phyloP scores from a whole-genome alignment of 2,329 filamentous ascomycete species.

The Trichoderma sp. region DNA sequence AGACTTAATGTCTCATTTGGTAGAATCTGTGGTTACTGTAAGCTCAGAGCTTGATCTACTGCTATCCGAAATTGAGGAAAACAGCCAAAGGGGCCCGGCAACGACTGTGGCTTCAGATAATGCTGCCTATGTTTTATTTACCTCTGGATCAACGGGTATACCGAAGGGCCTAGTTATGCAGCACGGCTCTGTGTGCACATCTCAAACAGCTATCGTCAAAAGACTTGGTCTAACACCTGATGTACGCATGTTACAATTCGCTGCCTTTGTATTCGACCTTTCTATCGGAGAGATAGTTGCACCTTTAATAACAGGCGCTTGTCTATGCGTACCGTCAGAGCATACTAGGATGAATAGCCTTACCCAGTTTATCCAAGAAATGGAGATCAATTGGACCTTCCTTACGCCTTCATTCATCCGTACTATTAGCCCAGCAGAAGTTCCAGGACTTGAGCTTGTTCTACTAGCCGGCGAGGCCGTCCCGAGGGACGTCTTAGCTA shows the following conservation, averaged over 20 bases:
- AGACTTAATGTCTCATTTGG: neutral
- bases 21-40: slow-evolving; percentile 4
- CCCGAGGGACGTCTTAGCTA: slow-evolving; percentile 14
- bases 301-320: slow-evolving; percentile 8
- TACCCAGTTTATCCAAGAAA: slow-evolving; percentile 7
- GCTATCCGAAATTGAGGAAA: neutral
- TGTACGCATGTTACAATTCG: slow-evolving; percentile 19
- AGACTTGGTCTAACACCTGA: neutral
- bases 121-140: slow-evolving; percentile 27
- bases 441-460: slow-evolving; percentile 17
- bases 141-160: slow-evolving; percentile 27
- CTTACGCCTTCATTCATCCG: slow-evolving; percentile 16
- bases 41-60: neutral
- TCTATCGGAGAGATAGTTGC: slow-evolving; percentile 15
- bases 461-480: slow-evolving; percentile 21
- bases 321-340: slow-evolving; percentile 14
- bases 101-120: slow-evolving; percentile 7
- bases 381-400: slow-evolving; percentile 14
- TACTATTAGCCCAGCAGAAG: neutral
- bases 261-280: slow-evolving; percentile 16
- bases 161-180: slow-evolving; percentile 27
- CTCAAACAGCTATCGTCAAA: slow-evolving; percentile 16
- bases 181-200: slow-evolving; percentile 21
- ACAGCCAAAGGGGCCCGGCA: neutral
- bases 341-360: slow-evolving; percentile 15